These are phyloP conservation scores for Onygenales sp. DNA, from an alignment of 2,329 filamentous ascomycete species.

Conservation along the genomic window DNA sequence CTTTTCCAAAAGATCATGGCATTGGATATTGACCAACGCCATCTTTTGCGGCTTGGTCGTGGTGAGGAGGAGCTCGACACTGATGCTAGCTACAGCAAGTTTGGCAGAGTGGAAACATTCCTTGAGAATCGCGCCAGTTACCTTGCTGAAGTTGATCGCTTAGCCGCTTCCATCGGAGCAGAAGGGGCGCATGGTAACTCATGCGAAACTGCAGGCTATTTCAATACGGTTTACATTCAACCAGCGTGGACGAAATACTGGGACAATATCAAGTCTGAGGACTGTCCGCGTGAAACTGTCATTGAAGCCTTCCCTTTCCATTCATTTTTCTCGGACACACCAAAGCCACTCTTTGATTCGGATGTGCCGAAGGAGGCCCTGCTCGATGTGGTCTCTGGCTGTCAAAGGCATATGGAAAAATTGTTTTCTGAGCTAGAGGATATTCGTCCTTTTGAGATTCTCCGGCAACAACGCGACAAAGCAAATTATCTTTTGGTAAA, in stretches of 20 bases:
- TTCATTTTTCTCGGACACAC: slow-evolving; percentile 74
- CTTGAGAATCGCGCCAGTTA: slow-evolving; percentile 74
- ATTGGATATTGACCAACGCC: slow-evolving; percentile 88
- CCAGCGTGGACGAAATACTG: slow-evolving; percentile 83
- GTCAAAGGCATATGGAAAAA: slow-evolving; percentile 77
- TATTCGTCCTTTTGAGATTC: slow-evolving; percentile 87
- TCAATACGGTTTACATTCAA: slow-evolving; percentile 82
- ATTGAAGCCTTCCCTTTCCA: slow-evolving; percentile 77
- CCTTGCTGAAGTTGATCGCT: slow-evolving; percentile 72
- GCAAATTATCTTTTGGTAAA: slow-evolving; percentile 92
- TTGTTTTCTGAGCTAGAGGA: slow-evolving; percentile 90
- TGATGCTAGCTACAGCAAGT: slow-evolving; percentile 81
- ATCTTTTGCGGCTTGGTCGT: slow-evolving; percentile 83
- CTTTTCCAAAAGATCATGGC: slow-evolving; percentile 97
- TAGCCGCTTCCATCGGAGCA: slow-evolving; percentile 75
- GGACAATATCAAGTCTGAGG: slow-evolving; percentile 50
- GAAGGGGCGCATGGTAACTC: slow-evolving; percentile 93
- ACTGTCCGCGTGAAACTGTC: slow-evolving; percentile 52
- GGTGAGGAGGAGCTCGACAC: slow-evolving; percentile 90
- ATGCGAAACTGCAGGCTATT: slow-evolving; percentile 94
- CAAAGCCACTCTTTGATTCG: slow-evolving; percentile 71
- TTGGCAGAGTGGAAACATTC: slow-evolving; percentile 90
- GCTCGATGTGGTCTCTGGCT: slow-evolving; percentile 70
- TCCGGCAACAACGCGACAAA: slow-evolving; percentile 81
- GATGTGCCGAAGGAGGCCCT: slow-evolving; percentile 56